phyloP scores from a whole-genome alignment of 176 grass and related monocot genomes.

The Paspalum vaginatum region DNA sequence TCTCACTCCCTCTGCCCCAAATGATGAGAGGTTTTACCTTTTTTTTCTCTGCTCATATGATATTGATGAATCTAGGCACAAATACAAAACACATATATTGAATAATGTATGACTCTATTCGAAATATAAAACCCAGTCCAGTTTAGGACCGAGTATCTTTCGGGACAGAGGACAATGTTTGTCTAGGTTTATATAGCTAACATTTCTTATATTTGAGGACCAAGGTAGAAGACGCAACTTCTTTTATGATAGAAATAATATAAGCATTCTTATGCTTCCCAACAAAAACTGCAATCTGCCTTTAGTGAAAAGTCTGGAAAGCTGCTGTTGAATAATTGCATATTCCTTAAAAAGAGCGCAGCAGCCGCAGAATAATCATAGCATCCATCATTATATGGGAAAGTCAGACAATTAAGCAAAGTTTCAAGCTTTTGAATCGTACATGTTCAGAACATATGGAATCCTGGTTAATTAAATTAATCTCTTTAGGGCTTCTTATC shows the following conservation, averaged over 20 bases:
- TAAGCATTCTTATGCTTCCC: slow-evolving; percentile 20
- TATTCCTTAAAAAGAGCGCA: slow-evolving; percentile 44
- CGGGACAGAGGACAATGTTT: no score
- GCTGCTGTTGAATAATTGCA: slow-evolving; percentile 51
- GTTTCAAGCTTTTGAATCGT: slow-evolving; percentile 34
- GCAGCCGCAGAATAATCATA: slow-evolving; percentile 43
- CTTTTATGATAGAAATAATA: background rate
- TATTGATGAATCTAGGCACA: no score
- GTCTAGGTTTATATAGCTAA: no score
- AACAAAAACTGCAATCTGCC: slow-evolving; percentile 55
- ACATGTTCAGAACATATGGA: background rate
- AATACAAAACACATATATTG: no score
- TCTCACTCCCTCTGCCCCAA: no score
- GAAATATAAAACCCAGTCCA: no score
- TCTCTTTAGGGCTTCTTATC: background rate
- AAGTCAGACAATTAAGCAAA: slow-evolving; percentile 27
- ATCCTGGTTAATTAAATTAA: slow-evolving; percentile 17
- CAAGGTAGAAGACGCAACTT: background rate
- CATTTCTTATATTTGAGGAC: no score
- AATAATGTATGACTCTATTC: no score
- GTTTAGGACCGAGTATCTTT: no score
- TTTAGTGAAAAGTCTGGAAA: slow-evolving; percentile 45
- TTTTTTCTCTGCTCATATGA: no score
- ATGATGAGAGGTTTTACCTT: no score
- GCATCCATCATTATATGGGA: slow-evolving; percentile 38